Evolutionary conservation across 495 filamentous ascomycete genomes (phyloP), one percentile per base, ranked within the genome.

Genomic region (Lasiosphaeris hirsuta): DNA sequence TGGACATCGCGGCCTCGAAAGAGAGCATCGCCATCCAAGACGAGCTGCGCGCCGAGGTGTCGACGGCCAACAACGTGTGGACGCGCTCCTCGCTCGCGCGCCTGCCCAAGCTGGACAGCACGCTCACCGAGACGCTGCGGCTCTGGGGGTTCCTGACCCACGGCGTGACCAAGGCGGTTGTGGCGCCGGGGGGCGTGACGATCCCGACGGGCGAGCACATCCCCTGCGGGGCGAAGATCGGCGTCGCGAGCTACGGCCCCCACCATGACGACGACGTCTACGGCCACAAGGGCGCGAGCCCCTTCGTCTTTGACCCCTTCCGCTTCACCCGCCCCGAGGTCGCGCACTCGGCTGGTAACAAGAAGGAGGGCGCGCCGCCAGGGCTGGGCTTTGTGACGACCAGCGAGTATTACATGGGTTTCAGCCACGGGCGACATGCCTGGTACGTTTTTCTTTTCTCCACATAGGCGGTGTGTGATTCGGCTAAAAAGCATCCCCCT

Each of bases 121-220:
- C 66, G 19, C 58, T 78, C 8, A 66, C 71, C 33, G 76, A 79
- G 57, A 74, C 69, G 45, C 65, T 79, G 60, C 69, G 76, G 9
- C 49, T 76, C 5, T 65, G 67, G 43, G 70, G 69, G 7, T 72
- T 79, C 52, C 63, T 72, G 30, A 69, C 66, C 35, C 66, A 70
- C 13, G 75, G 74, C 7, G 52, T 75, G 35, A 65, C 70, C 57
- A 72, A 76, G 49, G 66, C 66, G 58, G 75, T 79, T 10, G 65
- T 75, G n/a, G 67, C 69, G 4, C 57, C 48, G 7, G 59, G 64
- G 3, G 75, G 76, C 4, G 56, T 76, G 14, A 69, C 65, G 13
- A 56, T 73, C 6, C 69, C 72, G 11, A 59, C 69, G 38, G 75
- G 73, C 23, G 49, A 60, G 15, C 65, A 67, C 30, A 51, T 75